These are phyloP conservation scores for Bjerkandera adusta DNA, from an alignment of 1,284 basidiomycete genomes.

Conservation along the genomic window DNA sequence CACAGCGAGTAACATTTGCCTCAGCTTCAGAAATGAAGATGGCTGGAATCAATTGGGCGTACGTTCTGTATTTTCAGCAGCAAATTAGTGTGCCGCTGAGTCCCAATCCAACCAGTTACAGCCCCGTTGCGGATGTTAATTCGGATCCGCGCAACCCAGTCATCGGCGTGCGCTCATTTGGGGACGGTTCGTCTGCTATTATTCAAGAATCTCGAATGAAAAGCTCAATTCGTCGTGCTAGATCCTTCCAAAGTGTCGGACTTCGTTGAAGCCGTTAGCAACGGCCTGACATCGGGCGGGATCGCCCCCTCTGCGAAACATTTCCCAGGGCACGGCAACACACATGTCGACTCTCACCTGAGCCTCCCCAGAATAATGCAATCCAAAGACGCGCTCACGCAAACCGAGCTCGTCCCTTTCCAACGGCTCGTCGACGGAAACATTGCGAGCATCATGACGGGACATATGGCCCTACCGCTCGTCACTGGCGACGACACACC, in stretches of 20 bases:
- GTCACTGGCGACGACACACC: conserved; percentile 52
- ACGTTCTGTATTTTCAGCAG: conserved; percentile 23
- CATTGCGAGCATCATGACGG: conserved; percentile 63
- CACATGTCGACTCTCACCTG: conserved; percentile 68
- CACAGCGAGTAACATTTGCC: conserved; percentile 45
- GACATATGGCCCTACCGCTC: conserved; percentile 65
- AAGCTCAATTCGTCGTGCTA: no score
- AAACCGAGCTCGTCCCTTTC: conserved; percentile 61
- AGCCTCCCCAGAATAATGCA: conserved; percentile 60
- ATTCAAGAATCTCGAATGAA: background rate
- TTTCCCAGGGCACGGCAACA: conserved; percentile 74
- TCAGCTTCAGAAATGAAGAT: conserved; percentile 55
- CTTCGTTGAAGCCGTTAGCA: conserved; percentile 46
- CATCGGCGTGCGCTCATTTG: conserved; percentile 69
- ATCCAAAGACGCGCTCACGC: conserved; percentile 35
- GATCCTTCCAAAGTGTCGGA: conserved; percentile 51
- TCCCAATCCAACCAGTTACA: conserved; percentile 21
- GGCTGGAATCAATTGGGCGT: conserved; percentile 69
- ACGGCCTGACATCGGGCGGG: conserved; percentile 44
- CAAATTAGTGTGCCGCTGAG: background rate
- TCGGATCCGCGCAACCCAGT: conserved; percentile 65
- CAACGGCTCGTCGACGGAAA: conserved; percentile 36
- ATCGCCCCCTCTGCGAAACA: conserved; percentile 65
- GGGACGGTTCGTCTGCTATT: conserved; percentile 47
- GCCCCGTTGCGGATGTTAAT: conserved; percentile 71